Evolutionary conservation across 2,329 filamentous ascomycete genomes (phyloP).

Genomic region (Colletotrichum phormii): DNA sequence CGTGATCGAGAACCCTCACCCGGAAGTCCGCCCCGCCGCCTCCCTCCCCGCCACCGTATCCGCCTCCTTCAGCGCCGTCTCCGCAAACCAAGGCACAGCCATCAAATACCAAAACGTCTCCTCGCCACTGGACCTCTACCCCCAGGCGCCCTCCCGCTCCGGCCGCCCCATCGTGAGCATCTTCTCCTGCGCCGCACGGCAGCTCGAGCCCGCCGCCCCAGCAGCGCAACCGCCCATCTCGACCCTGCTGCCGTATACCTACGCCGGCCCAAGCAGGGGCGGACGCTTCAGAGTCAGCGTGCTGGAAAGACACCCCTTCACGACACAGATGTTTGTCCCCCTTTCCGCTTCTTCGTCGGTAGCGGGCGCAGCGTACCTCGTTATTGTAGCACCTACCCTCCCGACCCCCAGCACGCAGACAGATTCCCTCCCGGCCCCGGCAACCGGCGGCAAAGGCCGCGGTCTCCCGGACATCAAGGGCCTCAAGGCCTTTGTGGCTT

Average conservation of each 20-base stretch:
- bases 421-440: slow-evolving; percentile 54
- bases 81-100: slow-evolving; percentile 87
- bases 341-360: slow-evolving; percentile 58
- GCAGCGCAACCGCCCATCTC: slow-evolving; percentile 23
- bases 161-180: slow-evolving; percentile 81
- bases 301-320: slow-evolving; percentile 93
- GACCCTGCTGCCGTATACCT: slow-evolving; percentile 35
- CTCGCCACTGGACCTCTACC: slow-evolving; percentile 77
- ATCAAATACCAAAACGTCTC: slow-evolving; percentile 88
- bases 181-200: slow-evolving; percentile 84
- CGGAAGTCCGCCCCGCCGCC: slow-evolving; percentile 62
- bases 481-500: slow-evolving; percentile 82
- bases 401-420: slow-evolving; percentile 49
- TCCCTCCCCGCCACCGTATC: slow-evolving; percentile 52
- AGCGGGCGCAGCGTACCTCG: slow-evolving; percentile 72
- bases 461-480: slow-evolving; percentile 79
- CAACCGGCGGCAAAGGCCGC: slow-evolving; percentile 49
- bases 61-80: slow-evolving; percentile 60
- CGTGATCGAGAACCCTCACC: slow-evolving; percentile 80
- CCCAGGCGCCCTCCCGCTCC: slow-evolving; percentile 68
- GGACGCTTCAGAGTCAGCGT: slow-evolving; percentile 73
- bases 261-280: slow-evolving; percentile 19
- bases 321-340: slow-evolving; percentile 92
- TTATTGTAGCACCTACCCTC: slow-evolving; percentile 86
- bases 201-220: slow-evolving; percentile 47